Percentiles rank a stretch among this genome's conserved stretches.
phyloP scores from a whole-genome alignment of 192 early-diverging fungal genomes.

The Gryganskiella cystojenkinii region DNA sequence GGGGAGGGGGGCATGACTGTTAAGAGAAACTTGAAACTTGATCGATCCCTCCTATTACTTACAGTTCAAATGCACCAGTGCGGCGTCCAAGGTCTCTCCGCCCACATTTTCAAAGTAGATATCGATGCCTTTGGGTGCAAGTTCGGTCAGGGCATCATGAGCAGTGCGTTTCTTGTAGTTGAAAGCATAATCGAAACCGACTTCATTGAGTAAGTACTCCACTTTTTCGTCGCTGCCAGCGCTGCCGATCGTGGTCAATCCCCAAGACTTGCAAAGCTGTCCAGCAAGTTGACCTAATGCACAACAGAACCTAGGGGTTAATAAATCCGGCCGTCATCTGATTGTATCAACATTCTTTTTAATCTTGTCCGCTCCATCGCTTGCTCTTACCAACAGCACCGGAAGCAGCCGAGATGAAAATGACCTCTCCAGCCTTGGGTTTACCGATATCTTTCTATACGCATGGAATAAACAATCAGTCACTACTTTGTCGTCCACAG shows the following conservation, averaged over 20 bases:
- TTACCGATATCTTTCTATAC: slow-evolving; percentile 72
- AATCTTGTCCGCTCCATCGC: too few relatives aligned
- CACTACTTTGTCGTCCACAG: too few relatives aligned
- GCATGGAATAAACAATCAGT: too few relatives aligned
- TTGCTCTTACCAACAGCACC: slow-evolving; percentile 75
- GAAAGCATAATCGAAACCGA: slow-evolving; percentile 81
- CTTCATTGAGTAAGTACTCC: slow-evolving; percentile 64
- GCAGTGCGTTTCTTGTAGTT: slow-evolving; percentile 82
- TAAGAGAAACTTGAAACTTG: too few relatives aligned
- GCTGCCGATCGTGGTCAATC: slow-evolving; percentile 78
- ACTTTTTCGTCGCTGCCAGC: slow-evolving; percentile 84
- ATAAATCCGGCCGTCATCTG: too few relatives aligned
- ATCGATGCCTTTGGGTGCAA: slow-evolving; percentile 84
- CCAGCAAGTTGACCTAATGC: slow-evolving; percentile 64
- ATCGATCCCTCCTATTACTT: too few relatives aligned
- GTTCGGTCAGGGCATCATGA: slow-evolving; percentile 63
- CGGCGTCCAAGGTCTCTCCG: slow-evolving; percentile 82
- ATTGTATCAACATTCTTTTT: background rate
- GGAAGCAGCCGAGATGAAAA: slow-evolving; percentile 81
- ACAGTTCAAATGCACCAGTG: too few relatives aligned
- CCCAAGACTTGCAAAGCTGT: slow-evolving; percentile 81
- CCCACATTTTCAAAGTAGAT: slow-evolving; percentile 90
- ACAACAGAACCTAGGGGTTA: background rate
- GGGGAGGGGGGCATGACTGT: too few relatives aligned
- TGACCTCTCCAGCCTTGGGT: slow-evolving; percentile 86